phyloP scores from a whole-genome alignment of 345 rosid species.

The Isatis tinctoria region DNA sequence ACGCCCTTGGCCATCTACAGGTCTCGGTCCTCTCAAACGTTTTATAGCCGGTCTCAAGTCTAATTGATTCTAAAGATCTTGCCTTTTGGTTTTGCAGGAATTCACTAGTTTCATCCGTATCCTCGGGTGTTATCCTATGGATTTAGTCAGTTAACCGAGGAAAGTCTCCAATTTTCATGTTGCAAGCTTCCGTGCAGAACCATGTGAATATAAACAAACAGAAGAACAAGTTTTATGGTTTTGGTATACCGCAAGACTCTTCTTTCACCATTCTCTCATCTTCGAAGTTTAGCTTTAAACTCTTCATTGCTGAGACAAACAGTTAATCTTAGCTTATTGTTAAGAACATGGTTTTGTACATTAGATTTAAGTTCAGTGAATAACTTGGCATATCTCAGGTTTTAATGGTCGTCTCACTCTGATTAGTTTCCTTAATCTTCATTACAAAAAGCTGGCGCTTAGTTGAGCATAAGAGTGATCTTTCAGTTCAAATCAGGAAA shows the following conservation, averaged over 20 bases:
- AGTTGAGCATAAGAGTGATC: background rate
- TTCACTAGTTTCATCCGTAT: constrained; percentile 68
- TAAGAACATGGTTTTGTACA: constrained; percentile 17
- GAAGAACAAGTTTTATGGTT: constrained; percentile 12
- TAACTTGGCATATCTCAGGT: background rate
- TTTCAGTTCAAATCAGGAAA: constrained; percentile 16
- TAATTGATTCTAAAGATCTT: background rate
- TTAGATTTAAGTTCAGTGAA: background rate
- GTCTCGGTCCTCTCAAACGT: constrained; percentile 26
- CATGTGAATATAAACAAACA: constrained; percentile 30
- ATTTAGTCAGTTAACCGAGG: constrained; percentile 22
- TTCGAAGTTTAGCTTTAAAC: background rate
- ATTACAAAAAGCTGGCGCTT: background rate
- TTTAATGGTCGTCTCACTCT: background rate
- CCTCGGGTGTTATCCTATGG: constrained; percentile 76
- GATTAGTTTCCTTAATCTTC: constrained; percentile 3
- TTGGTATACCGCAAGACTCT: constrained; percentile 15
- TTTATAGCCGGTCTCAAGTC: background rate
- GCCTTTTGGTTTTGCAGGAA: constrained; percentile 48
- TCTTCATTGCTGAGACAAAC: constrained; percentile 24
- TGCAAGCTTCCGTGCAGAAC: constrained; percentile 1
- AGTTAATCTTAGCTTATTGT: constrained; percentile 5
- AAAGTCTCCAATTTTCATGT: background rate
- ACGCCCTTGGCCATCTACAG: constrained; percentile 79
- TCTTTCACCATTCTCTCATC: constrained; percentile 18